Base-by-base conservation (phyloP, 2,329 filamentous ascomycete species). In the Coniochaeta ligniaria region DNA sequence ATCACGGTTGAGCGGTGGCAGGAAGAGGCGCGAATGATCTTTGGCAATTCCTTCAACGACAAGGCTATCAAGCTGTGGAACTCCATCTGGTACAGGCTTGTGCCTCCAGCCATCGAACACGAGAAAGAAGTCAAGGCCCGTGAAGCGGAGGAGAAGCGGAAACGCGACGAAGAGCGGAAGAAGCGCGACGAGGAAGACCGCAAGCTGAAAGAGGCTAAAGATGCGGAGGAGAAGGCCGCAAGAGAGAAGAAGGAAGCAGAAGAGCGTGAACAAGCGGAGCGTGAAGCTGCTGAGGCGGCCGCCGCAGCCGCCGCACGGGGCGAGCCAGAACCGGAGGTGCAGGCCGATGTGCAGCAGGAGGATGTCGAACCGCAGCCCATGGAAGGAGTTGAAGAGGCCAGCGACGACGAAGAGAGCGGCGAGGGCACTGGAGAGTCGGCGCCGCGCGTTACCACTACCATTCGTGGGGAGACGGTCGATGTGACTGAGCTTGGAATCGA, bases 401-500 rank as follows among this genome's bases (percentile, higher is more conserved):
- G 71, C 16, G 69, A 68, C 11, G 65, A 68, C 41, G 68, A 73
- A 57, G 64, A 72, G 43, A 65, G 66, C 17, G 68, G 65, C 28
- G 69, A 71, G 55, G 65, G 70, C 24, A 69, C 68, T 57, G 67
- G 65, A 24, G 73, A 75, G 58, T 69, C 83, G 58, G 54, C 31
- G 22, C 77, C 82, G 59, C 88, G 93, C 56, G 83, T 96, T 33
- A 88, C 88, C 67, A 96, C 91, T 17, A 93, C 84, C 1, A 92
- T 99, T 59, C 82, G 93, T 62, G 94, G 93, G 28, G 89, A 90
- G 64, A 87, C 95, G 68, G 85, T 96, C 59, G 95, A 99, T 72
- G 95, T 99, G 57, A 99, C 95, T 0, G 91, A 91, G 63, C 82
- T 99, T 63, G 93, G 94, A 57, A 98, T 99, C 67, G 95, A 99